These are phyloP conservation scores for Sesbania bispinosa DNA, from an alignment of 306 rosid species.

Conservation along the genomic window DNA sequence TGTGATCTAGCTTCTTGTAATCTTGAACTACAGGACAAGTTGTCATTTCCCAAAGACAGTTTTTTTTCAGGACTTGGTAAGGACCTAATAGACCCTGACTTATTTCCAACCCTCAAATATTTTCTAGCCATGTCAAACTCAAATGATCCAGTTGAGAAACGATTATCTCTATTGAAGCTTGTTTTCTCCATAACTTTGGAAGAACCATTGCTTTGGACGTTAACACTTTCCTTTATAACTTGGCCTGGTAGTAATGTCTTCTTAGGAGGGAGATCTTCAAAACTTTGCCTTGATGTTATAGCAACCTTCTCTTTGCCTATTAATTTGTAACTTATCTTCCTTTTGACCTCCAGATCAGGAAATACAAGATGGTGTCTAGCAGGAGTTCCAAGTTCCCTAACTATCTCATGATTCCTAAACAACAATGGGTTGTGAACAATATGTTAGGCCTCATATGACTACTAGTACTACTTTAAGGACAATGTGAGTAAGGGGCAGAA, in stretches of 20 bases:
- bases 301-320: conserved; percentile 22
- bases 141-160: conserved; percentile 13
- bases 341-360: conserved; percentile 33
- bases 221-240: background rate
- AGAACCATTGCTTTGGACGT: conserved; percentile 25
- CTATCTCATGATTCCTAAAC: conserved; percentile 56
- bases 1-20: background rate
- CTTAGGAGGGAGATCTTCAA: conserved; percentile 19
- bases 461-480: background rate
- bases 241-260: conserved; percentile 2
- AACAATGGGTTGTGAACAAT: conserved; percentile 23
- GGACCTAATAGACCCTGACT: background rate
- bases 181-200: conserved; percentile 22
- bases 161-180: conserved; percentile 11
- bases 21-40: conserved; percentile 18
- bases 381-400: conserved; percentile 39
- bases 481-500: background rate
- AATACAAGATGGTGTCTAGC: conserved; percentile 51
- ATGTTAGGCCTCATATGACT: conserved; percentile 8
- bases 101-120: conserved; percentile 24
- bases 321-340: conserved; percentile 16
- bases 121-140: conserved; percentile 19
- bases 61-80: conserved; percentile 11
- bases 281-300: conserved; percentile 17
- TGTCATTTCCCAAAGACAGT: conserved; percentile 14